phyloP scores from a whole-genome alignment of 805 yeast genomes.

The Saccharomyces eubayanus region DNA sequence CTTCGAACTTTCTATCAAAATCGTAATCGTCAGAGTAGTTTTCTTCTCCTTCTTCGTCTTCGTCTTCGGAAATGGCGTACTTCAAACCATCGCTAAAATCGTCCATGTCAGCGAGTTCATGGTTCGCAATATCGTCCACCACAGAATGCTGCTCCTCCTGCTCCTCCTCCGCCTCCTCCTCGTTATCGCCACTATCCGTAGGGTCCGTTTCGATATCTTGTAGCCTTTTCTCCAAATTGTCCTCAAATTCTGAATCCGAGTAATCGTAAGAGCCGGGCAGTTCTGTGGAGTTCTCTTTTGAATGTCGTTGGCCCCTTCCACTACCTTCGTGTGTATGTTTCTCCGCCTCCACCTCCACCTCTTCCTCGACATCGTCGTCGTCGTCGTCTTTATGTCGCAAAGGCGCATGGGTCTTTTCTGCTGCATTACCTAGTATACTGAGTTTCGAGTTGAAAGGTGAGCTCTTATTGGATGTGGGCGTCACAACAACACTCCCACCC shows the following conservation, averaged over 20 bases:
- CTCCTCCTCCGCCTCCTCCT: no score
- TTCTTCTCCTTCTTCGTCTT: constrained; percentile 14
- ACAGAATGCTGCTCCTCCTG: constrained; percentile 1
- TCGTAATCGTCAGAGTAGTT: constrained; percentile 7
- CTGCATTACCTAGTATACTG: not conserved
- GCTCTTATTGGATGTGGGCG: constrained; percentile 7
- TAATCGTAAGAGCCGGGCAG: constrained; percentile 20
- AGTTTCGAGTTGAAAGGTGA: not conserved
- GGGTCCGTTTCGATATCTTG: constrained; percentile 13
- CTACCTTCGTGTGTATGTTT: not conserved
- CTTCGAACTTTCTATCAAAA: constrained; percentile 4
- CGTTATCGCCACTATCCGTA: not conserved
- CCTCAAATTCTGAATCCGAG: constrained; percentile 32
- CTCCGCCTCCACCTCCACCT: not conserved
- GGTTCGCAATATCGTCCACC: not conserved
- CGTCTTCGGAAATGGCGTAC: constrained; percentile 10
- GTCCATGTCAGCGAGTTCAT: not conserved
- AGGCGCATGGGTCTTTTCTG: not conserved
- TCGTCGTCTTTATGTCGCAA: not conserved
- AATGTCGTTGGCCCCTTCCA: not conserved
- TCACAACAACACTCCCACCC: constrained; percentile 27
- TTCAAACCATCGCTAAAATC: constrained; percentile 3
- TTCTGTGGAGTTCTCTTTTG: constrained; percentile 1
- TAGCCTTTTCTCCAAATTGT: constrained; percentile 26
- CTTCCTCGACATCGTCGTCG: not conserved